Conservation (phyloP, 805 yeast species). For the Maudiozyma pseudohumilis region DNA sequence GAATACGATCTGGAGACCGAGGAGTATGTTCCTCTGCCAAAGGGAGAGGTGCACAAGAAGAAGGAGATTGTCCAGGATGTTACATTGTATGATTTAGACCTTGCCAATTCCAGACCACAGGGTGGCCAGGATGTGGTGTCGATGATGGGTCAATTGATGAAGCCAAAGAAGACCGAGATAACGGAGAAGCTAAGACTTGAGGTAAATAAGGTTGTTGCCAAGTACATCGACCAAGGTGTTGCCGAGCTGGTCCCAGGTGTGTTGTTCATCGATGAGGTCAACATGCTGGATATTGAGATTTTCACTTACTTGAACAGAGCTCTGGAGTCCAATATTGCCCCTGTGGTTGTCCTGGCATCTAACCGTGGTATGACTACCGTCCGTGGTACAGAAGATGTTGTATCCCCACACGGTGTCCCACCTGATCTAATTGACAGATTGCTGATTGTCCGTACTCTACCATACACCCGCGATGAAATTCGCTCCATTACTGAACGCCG, state of each 20-base stretch:
- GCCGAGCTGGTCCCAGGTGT: constrained; percentile 98
- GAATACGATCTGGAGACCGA: constrained; percentile 98
- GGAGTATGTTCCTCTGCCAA: constrained; percentile 96
- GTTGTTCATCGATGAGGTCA: constrained; percentile 93
- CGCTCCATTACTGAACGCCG: constrained; percentile 73
- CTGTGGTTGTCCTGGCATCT: constrained; percentile 90
- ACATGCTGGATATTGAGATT: constrained; percentile 95
- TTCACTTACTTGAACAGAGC: constrained; percentile 93
- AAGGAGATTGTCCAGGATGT: constrained; percentile 97
- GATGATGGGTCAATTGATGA: constrained; percentile 93
- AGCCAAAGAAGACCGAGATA: constrained; percentile 93
- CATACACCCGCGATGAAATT: constrained; percentile 80
- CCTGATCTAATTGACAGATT: constrained; percentile 88
- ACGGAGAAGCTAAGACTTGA: constrained; percentile 91
- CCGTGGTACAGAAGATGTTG: constrained; percentile 78
- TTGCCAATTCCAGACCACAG: constrained; percentile 90
- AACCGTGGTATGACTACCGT: constrained; percentile 89
- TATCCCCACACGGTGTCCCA: constrained; percentile 94
- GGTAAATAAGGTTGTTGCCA: constrained; percentile 90
- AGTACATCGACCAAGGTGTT: constrained; percentile 94
- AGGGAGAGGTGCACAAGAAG: constrained; percentile 97
- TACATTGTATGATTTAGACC: constrained; percentile 90
- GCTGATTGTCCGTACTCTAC: constrained; percentile 82
- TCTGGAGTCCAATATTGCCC: constrained; percentile 83
- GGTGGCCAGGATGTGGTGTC: constrained; percentile 96